Percentiles rank a stretch among this genome's conserved stretches.
phyloP scores from a whole-genome alignment of 805 yeast genomes.

The Starmerella scarabaei region DNA sequence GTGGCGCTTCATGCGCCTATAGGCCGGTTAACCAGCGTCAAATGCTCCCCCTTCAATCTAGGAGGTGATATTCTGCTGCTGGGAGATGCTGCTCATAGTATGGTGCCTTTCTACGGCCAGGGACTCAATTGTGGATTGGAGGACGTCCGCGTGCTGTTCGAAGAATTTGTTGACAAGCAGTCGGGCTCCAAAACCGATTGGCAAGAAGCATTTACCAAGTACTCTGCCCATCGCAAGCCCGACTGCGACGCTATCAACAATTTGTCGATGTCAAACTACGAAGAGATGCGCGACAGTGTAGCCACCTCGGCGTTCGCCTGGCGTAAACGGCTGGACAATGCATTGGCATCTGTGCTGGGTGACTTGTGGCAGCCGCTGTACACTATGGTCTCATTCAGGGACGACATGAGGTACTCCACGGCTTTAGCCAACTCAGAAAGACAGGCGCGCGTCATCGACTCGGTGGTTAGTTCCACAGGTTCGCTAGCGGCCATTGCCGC shows the following conservation, averaged over 20 bases:
- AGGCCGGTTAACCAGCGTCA: constrained; percentile 65
- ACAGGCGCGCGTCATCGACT: constrained; percentile 40
- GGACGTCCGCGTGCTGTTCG: constrained; percentile 59
- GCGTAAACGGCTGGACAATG: constrained; percentile 55
- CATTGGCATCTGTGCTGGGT: constrained; percentile 45
- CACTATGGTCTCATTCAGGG: constrained; percentile 82
- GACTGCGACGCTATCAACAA: constrained; percentile 67
- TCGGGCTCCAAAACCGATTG: constrained; percentile 12
- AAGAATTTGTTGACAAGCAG: constrained; percentile 30
- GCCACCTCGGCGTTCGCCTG: constrained; percentile 45
- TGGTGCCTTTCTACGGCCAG: constrained; percentile 98
- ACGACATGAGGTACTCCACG: constrained; percentile 62
- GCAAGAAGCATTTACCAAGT: constrained; percentile 41
- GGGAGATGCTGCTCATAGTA: constrained; percentile 92
- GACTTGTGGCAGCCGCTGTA: constrained; percentile 74
- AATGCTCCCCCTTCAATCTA: constrained; percentile 56
- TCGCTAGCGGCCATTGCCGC: background rate
- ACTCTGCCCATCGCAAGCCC: constrained; percentile 42
- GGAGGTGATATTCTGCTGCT: constrained; percentile 51
- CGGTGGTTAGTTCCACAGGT: background rate
- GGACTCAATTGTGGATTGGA: constrained; percentile 96
- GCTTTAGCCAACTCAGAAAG: constrained; percentile 44
- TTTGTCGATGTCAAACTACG: constrained; percentile 66
- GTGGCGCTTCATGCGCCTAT: constrained; percentile 50
- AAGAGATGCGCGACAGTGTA: constrained; percentile 78